A percentile compares a stretch with the other conserved stretches of the same genome.
These are phyloP conservation scores for Fusarium tuaranense DNA, from an alignment of 2,329 filamentous ascomycete genomes.

Conservation along the genomic window DNA sequence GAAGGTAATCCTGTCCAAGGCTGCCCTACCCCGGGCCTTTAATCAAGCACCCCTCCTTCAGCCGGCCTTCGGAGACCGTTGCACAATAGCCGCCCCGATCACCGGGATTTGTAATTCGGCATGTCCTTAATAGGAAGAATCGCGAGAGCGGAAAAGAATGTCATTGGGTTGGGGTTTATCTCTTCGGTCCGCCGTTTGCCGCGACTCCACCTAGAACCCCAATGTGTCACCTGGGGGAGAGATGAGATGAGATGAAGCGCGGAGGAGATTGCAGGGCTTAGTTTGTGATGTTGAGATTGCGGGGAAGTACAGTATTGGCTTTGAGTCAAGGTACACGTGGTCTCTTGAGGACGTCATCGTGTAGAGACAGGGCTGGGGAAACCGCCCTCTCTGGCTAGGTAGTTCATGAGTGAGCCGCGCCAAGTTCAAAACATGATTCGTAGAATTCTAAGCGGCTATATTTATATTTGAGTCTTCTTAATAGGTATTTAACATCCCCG, in stretches of 20 bases:
- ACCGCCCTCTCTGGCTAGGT: background rate
- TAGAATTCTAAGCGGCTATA: background rate
- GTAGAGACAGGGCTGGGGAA: background rate
- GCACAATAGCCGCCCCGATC: background rate
- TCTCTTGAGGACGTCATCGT: background rate
- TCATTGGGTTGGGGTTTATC: slow-evolving; percentile 32
- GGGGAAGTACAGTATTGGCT: background rate
- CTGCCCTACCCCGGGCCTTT: background rate
- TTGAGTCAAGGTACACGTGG: background rate
- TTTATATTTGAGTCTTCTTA: background rate
- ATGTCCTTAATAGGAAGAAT: slow-evolving; percentile 20
- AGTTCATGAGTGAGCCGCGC: background rate
- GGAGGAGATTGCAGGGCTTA: background rate
- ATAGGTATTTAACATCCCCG: background rate
- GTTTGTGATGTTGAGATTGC: background rate
- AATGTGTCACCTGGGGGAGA: background rate
- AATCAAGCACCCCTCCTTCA: slow-evolving; percentile 4
- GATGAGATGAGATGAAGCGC: background rate
- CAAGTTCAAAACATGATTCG: background rate
- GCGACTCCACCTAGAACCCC: slow-evolving; percentile 36
- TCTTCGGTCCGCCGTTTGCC: slow-evolving; percentile 42
- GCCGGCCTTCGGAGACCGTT: background rate
- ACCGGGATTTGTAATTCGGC: slow-evolving; percentile 1
- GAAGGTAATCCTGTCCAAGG: background rate
- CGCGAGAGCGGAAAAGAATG: slow-evolving; percentile 34